Base-by-base conservation (phyloP, 108 stramenopile genomes). In the Cylindrotheca closterium region DNA sequence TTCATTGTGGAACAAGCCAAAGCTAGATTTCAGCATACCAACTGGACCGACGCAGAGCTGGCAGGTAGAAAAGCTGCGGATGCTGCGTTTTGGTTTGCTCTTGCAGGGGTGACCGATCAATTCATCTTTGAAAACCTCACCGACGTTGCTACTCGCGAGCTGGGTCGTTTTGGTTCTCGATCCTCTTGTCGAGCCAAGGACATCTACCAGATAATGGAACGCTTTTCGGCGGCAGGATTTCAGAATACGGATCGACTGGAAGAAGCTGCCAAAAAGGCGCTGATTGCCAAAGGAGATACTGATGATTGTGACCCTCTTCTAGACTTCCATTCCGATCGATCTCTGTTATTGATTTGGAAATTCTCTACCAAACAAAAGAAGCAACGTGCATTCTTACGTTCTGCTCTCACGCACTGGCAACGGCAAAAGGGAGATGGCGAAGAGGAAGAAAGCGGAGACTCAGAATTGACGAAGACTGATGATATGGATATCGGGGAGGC, bases 81-180 rank as follows among this genome's bases (percentile, higher is more conserved):
- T 77, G 91, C 91, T 5, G 84, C 80, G 7, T 77, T 89, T 67
- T 89, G 86, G 84, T 89, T 92, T 67, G 84, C 86, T 28, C 57
- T 92, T 34, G 78, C 91, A 12, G 91, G 91, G 17, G 68, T 54
- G 3, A 63, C 21, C 17, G 67, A 78, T 32, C 3, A 31, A 1
- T 31, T 62, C 0, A 25, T 89, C 4, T 85, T 75, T 58, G 70
- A 77, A 23, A 30, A 62, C 28, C 67, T 92, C 22, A 67, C 82
- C 10, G 47, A 71, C 27, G 51, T 86, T 25, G 58, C 70, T 10
- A 66, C 46, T 10, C 67, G 72, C 28, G 91, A 92, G 47, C 55
- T 92, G 1, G 21, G 71, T 7, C 66, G 91, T n/a, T 81, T 83
- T 45, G 85, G 87, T 17, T 37, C 29, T 8, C 73, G 80, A 22